These are phyloP conservation scores for Batrachochytrium dendrobatidis DNA, from an alignment of 371 early-diverging fungal genomes.

Conservation along the genomic window DNA sequence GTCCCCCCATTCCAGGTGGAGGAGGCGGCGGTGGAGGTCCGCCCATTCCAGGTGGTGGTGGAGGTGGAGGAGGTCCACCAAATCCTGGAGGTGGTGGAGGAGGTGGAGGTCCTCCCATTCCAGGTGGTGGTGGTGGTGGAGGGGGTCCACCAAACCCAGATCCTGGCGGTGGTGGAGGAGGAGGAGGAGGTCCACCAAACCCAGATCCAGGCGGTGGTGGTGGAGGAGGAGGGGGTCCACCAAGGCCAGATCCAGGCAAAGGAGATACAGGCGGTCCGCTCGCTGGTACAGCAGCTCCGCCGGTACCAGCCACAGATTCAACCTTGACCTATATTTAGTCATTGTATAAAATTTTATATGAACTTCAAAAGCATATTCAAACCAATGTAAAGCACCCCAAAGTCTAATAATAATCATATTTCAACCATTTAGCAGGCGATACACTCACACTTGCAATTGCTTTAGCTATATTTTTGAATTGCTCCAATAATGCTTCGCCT, in stretches of 20 bases:
- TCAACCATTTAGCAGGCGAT: slow-evolving; percentile 6
- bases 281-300: not conserved
- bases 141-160: slow-evolving; percentile 19
- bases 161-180: slow-evolving; percentile 25
- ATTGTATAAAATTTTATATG: not conserved
- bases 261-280: slow-evolving; percentile 24
- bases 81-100: slow-evolving; percentile 24
- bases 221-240: slow-evolving; percentile 14
- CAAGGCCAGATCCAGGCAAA: not conserved
- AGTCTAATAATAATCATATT: not conserved
- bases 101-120: slow-evolving; percentile 24
- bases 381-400: not conserved
- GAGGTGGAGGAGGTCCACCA: slow-evolving; percentile 26
- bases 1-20: slow-evolving; percentile 12
- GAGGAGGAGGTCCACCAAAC: slow-evolving; percentile 10
- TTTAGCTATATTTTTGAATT: slow-evolving; percentile 2
- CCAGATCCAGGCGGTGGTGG: slow-evolving; percentile 12
- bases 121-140: slow-evolving; percentile 24
- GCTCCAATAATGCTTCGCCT: slow-evolving; percentile 11
- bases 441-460: not conserved
- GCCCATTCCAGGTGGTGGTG: slow-evolving; percentile 13
- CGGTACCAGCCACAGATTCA: not conserved
- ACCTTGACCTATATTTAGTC: not conserved
- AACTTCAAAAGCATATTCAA: too few relatives aligned
- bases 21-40: slow-evolving; percentile 6